Evolutionary conservation across 179 eudicot genomes (phyloP).

Genomic region (Actinidia chinensis): DNA sequence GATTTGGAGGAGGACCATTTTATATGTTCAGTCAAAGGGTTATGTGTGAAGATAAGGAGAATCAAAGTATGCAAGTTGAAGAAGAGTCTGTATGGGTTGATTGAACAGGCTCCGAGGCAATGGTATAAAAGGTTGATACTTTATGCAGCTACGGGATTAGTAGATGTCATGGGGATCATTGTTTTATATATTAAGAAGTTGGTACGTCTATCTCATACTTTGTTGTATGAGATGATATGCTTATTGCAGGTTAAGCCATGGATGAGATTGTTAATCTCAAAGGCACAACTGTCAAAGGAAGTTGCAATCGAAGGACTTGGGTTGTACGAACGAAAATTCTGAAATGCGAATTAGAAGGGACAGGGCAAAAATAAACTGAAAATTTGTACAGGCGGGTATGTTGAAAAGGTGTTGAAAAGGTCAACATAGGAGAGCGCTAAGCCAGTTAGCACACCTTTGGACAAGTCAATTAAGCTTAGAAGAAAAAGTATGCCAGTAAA

Average conservation of each 20-base stretch:
- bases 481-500: not conserved
- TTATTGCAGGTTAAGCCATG: not conserved
- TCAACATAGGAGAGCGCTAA: not conserved
- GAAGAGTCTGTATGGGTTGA: not conserved
- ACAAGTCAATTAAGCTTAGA: not conserved
- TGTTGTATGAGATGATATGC: not conserved
- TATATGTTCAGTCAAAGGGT: not conserved
- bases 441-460: not conserved
- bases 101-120: not conserved
- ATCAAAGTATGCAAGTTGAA: not conserved
- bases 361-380: not conserved
- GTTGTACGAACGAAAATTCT: not conserved
- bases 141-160: not conserved
- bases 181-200: not conserved
- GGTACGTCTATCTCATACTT: not conserved
- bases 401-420: not conserved
- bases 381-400: not conserved
- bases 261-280: not conserved
- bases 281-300: not conserved
- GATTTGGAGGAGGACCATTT: not conserved
- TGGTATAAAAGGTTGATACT: not conserved
- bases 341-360: not conserved
- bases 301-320: slow-evolving; percentile 4
- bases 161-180: not conserved
- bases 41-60: not conserved